Base-by-base conservation (phyloP, 1,139 yeast genomes). In the Hanseniaspora uvarum region DNA sequence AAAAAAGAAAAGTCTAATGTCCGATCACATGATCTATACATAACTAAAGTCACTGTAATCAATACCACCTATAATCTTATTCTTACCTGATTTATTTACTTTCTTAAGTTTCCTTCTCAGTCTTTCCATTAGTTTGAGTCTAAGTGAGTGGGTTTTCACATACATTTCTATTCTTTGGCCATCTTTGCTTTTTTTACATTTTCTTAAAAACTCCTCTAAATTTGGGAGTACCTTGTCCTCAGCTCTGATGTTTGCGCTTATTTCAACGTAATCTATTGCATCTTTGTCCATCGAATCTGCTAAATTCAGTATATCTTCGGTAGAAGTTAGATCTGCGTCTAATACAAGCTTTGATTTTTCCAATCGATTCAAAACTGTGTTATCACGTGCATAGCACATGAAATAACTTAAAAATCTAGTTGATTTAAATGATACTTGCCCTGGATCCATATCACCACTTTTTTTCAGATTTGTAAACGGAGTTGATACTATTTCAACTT, bases 401-500 rank as follows among this genome's bases (percentile, higher is more conserved):
- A 80, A 66, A 58, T 80, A 73, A 59, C 72, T 78, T 33, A 83
- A 82, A 53, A 69, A 68, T 57, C 74, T 73, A 4, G 74, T 74
- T 55, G 81, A 80, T 61, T 75, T 74, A 66, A 85, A 86, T 0
- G 86, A 78, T 4, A 86, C 95, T 46, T 88, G 87, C 4, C 95
- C 95, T n/a, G 77, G 78, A 51, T 79, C 88, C 94, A 85, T 86
- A 40, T 78, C 77, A 5, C 83, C 84, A 55, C 80, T 81, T 58
- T 85, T 83, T 51, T 77, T 75, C 55, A 86, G 70, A 63, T 86
- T 86, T 45, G 76, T 75, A 74, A 87, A 86, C 0, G 94, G 88
- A 0, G 95, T 86, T 61, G 81, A 81, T 52, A 86, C 77, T 16
- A 86, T 76, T 0, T 84, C 79, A 56, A 85, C 72, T 61, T 83